phyloP scores from a whole-genome alignment of 805 yeast species.

The Lachancea thermotolerans region DNA sequence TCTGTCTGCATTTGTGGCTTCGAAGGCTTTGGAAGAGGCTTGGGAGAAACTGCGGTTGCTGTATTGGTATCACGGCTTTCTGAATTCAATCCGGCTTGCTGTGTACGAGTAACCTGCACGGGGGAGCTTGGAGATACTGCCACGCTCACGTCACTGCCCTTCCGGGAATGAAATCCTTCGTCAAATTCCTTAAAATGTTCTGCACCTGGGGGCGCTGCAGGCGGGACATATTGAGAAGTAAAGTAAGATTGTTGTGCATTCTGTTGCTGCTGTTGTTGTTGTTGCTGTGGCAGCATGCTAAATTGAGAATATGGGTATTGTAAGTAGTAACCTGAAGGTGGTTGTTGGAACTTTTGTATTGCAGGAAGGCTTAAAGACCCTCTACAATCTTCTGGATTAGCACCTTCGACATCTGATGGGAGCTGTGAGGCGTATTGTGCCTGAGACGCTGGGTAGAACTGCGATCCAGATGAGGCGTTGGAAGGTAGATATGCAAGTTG shows the following conservation, averaged over 20 bases:
- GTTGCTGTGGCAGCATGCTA: constrained; percentile 8
- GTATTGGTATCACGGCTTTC: not conserved
- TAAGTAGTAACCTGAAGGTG: constrained; percentile 10
- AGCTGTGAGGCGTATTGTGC: constrained; percentile 8
- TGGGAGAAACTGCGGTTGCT: too few species aligned
- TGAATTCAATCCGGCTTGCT: not conserved
- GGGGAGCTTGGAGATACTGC: constrained; percentile 28
- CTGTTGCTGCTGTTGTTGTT: constrained; percentile 5
- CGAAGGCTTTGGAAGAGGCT: too few species aligned
- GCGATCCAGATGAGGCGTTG: constrained; percentile 5
- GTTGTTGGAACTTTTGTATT: constrained; percentile 15
- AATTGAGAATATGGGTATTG: constrained; percentile 12
- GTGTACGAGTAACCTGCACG: constrained; percentile 1
- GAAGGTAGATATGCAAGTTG: constrained; percentile 5
- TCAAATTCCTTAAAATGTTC: constrained; percentile 14
- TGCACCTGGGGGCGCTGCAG: not conserved
- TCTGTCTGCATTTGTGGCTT: too few species aligned
- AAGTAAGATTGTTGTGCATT: constrained; percentile 9
- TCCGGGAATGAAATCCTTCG: constrained; percentile 26
- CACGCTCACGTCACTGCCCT: constrained; percentile 27
- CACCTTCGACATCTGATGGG: constrained; percentile 9
- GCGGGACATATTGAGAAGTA: not conserved
- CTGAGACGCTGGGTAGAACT: constrained; percentile 4
- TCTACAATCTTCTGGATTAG: constrained; percentile 12
- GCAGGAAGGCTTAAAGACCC: constrained; percentile 28